These are phyloP conservation scores for Heterobasidion irregulare DNA, from an alignment of 1,284 basidiomycete genomes.

Conservation along the genomic window DNA sequence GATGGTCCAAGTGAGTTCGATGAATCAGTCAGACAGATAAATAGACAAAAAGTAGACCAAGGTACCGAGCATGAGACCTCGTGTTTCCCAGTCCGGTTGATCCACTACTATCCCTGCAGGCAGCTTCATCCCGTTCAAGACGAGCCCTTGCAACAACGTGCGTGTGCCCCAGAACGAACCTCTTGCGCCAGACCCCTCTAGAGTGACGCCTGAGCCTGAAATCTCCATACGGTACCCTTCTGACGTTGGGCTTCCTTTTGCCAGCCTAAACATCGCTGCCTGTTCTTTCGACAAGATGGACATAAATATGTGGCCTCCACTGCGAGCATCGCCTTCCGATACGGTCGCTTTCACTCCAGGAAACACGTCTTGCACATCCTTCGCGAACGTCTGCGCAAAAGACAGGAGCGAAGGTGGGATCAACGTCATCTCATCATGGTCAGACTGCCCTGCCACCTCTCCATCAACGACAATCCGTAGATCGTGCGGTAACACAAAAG, in stretches of 20 bases:
- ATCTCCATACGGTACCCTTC: slow-evolving; percentile 27
- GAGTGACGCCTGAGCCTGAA: slow-evolving; percentile 13
- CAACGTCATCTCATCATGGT: slow-evolving; percentile 19
- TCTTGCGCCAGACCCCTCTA: slow-evolving; percentile 23
- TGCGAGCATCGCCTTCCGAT: slow-evolving; percentile 8
- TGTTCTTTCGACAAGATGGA: slow-evolving; percentile 11
- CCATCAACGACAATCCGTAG: slow-evolving; percentile 16
- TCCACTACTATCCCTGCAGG: slow-evolving; percentile 22
- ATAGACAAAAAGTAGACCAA: neutral
- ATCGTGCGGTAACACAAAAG: slow-evolving; percentile 11
- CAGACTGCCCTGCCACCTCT: slow-evolving; percentile 10
- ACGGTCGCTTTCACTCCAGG: slow-evolving; percentile 11
- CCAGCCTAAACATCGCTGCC: slow-evolving; percentile 15
- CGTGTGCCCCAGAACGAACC: slow-evolving; percentile 30
- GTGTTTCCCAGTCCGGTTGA: slow-evolving; percentile 27
- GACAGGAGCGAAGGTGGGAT: slow-evolving; percentile 24
- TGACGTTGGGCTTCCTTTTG: slow-evolving; percentile 22
- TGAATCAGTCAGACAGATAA: neutral
- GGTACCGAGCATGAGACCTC: slow-evolving; percentile 29
- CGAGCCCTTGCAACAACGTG: slow-evolving; percentile 24
- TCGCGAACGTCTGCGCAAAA: slow-evolving; percentile 24
- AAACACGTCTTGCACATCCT: slow-evolving; percentile 19
- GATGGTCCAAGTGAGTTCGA: neutral
- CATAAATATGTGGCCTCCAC: slow-evolving; percentile 18
- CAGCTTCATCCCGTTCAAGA: slow-evolving; percentile 16